Percentiles rank a stretch among this genome's conserved stretches.
Conservation (phyloP, 2,329 filamentous ascomycete genomes). For the Penicillium olsonii region DNA sequence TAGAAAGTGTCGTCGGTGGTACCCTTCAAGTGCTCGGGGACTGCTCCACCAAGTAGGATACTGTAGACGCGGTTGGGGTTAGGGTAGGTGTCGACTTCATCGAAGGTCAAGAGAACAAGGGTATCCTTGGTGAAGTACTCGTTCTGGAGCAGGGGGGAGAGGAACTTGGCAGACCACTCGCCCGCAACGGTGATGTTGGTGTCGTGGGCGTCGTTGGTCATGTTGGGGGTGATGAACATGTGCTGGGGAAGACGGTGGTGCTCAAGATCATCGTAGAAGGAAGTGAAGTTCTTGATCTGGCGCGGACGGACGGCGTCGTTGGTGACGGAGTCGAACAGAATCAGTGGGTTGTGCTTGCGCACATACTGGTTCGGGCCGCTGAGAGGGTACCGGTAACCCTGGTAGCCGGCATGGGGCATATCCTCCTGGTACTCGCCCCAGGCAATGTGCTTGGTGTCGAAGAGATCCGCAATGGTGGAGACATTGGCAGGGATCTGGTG, state of each 20-base stretch:
- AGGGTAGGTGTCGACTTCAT: slow-evolving; percentile 72
- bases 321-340: slow-evolving; percentile 68
- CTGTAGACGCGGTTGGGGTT: slow-evolving; percentile 68
- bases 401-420: slow-evolving; percentile 72
- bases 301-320: slow-evolving; percentile 60
- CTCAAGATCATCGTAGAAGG: slow-evolving; percentile 68
- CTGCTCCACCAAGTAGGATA: slow-evolving; percentile 72
- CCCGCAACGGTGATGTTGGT: slow-evolving; percentile 69
- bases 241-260: slow-evolving; percentile 68
- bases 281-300: slow-evolving; percentile 72
- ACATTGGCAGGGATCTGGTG: slow-evolving; percentile 61
- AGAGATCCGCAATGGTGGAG: slow-evolving; percentile 67
- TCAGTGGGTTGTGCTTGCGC: slow-evolving; percentile 72
- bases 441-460: slow-evolving; percentile 64
- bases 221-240: slow-evolving; percentile 55
- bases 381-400: slow-evolving; percentile 64
- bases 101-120: slow-evolving; percentile 74
- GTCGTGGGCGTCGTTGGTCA: slow-evolving; percentile 73
- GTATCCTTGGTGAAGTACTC: slow-evolving; percentile 73
- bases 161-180: slow-evolving; percentile 66
- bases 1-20: slow-evolving; percentile 71
- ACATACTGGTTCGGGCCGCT: slow-evolving; percentile 74
- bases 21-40: slow-evolving; percentile 65
- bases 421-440: slow-evolving; percentile 79
- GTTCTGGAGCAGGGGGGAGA: slow-evolving; percentile 70